A percentile compares a stretch with the other conserved stretches of the same genome.
Evolutionary conservation across 805 yeast species (phyloP).

Genomic region (Hermanozyma aechmeae): DNA sequence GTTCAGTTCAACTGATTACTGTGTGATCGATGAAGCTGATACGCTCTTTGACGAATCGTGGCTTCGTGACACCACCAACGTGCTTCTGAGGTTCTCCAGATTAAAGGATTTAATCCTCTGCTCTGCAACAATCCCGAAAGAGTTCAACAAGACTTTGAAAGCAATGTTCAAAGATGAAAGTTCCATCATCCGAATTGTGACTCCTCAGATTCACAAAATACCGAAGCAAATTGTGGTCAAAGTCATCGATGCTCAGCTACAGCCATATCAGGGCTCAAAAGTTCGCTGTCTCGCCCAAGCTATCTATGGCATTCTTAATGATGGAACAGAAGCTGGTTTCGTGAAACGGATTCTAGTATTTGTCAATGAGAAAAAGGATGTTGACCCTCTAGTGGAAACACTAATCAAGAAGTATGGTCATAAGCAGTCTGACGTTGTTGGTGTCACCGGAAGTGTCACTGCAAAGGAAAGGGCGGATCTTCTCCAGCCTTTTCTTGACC

Average conservation of each 20-base stretch:
- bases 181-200: conserved; percentile 44
- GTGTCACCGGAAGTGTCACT: conserved; percentile 57
- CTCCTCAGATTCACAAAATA: conserved; percentile 79
- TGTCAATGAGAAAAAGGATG: conserved; percentile 66
- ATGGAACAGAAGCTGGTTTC: conserved; percentile 67
- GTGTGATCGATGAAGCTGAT: conserved; percentile 91
- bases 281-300: conserved; percentile 82
- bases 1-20: conserved; percentile 40
- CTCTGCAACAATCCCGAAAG: conserved; percentile 84
- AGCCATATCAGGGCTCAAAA: conserved; percentile 82
- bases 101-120: conserved; percentile 63
- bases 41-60: conserved; percentile 80
- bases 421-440: conserved; percentile 40
- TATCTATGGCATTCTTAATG: conserved; percentile 73
- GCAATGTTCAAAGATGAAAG: conserved; percentile 55
- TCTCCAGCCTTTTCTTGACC: conserved; percentile 54
- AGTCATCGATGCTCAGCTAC: conserved; percentile 63
- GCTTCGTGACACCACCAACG: conserved; percentile 51
- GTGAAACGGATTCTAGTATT: conserved; percentile 79
- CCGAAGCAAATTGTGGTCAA: conserved; percentile 67
- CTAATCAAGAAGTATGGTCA: conserved; percentile 34
- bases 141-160: conserved; percentile 54
- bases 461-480: conserved; percentile 50
- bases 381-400: conserved; percentile 45
- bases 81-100: conserved; percentile 42